Evolutionary conservation across 2,329 filamentous ascomycete genomes (phyloP).

Genomic region (Aureobasidium subglaciale): DNA sequence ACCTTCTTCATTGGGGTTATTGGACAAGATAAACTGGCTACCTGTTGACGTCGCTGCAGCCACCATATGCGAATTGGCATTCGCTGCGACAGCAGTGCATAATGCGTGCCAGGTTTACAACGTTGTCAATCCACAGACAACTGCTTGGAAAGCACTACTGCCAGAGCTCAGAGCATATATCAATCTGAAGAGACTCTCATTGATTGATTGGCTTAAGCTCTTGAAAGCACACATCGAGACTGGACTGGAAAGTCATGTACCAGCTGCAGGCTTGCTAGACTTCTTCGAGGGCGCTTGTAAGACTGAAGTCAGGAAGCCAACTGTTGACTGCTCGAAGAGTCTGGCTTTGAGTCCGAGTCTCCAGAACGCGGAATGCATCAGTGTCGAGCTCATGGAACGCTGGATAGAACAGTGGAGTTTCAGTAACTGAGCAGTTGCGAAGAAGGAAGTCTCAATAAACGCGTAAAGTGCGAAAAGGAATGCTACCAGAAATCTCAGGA

Average conservation of each 20-base stretch:
- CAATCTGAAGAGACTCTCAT: background rate
- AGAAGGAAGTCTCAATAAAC: background rate
- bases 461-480: background rate
- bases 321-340: background rate
- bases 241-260: background rate
- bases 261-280: background rate
- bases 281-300: background rate
- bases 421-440: background rate
- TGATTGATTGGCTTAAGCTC: background rate
- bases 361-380: background rate
- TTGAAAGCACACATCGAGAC: background rate
- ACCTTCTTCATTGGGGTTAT: slow-evolving; percentile 39
- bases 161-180: slow-evolving; percentile 14
- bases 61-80: slow-evolving; percentile 13
- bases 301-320: background rate
- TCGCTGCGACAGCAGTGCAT: background rate
- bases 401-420: background rate
- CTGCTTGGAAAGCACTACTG: slow-evolving; percentile 21
- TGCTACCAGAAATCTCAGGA: background rate
- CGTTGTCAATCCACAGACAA: slow-evolving; percentile 23
- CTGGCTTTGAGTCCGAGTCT: background rate
- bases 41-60: slow-evolving; percentile 37
- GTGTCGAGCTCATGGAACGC: background rate
- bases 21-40: slow-evolving; percentile 47
- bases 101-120: slow-evolving; percentile 23